These are phyloP conservation scores for Claviceps digitariae DNA, from an alignment of 2,329 filamentous ascomycete species.

Conservation along the genomic window DNA sequence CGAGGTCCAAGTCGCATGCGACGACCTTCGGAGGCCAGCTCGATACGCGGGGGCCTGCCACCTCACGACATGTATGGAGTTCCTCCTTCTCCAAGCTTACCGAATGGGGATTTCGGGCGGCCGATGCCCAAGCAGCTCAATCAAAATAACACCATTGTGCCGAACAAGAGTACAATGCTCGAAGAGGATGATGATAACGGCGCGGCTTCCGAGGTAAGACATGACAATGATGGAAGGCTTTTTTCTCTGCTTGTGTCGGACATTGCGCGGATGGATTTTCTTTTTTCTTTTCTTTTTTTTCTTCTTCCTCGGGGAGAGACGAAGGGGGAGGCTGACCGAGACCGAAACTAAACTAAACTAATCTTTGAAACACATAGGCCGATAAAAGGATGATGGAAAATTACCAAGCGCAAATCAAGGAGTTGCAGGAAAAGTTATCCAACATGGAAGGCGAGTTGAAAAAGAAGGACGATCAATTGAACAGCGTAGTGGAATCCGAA, in stretches of 20 bases:
- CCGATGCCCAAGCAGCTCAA: conserved; percentile 74
- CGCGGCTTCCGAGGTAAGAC: conserved; percentile 25
- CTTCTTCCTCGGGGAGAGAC: too few relatives aligned
- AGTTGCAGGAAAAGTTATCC: conserved; percentile 61
- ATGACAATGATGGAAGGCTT: neutral
- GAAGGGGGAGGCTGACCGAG: neutral
- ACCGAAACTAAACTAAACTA: too few relatives aligned
- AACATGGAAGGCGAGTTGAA: conserved; percentile 56
- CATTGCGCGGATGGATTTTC: neutral
- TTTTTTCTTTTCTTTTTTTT: too few relatives aligned
- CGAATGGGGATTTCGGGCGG: conserved; percentile 53
- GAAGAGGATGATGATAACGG: conserved; percentile 74
- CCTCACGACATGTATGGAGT: conserved; percentile 34
- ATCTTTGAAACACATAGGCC: conserved; percentile 25
- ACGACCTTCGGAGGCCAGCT: conserved; percentile 49
- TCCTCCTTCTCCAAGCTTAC: conserved; percentile 45
- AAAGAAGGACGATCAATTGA: conserved; percentile 59
- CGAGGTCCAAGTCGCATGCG: conserved; percentile 39
- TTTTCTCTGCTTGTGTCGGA: neutral
- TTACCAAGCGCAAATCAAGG: conserved; percentile 64
- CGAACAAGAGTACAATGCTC: conserved; percentile 94
- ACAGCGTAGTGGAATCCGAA: conserved; percentile 43
- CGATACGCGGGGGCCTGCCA: conserved; percentile 33
- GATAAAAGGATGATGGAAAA: conserved; percentile 64
- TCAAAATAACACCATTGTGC: conserved; percentile 90